Base-by-base conservation (phyloP, 352 stramenopile genomes). In the Stramenopiles sp. region DNA sequence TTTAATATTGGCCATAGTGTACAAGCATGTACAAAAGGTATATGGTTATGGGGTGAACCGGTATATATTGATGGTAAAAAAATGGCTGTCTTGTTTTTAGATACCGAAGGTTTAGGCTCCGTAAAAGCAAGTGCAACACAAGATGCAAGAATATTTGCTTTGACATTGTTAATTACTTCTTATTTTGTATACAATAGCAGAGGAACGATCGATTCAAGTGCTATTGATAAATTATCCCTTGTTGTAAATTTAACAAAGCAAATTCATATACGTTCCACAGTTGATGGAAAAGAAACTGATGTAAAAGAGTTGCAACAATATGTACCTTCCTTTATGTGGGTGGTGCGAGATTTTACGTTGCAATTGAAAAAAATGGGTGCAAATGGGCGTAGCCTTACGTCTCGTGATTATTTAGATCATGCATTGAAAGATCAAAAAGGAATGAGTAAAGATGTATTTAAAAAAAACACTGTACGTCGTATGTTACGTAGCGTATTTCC, bases 101-200 rank as follows among this genome's bases (percentile, higher is more conserved):
- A 94, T 81, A 93, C 88, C 27, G 90, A 94, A 79, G 90, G 90
- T 6, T 88, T 94, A 80, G 90, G 90, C 78, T 87, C 87, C 0
- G 87, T 86, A 0, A 91, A 86, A 78, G 87, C 91, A 83, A 86
- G 92, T 80, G 87, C 95, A 83, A 94, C 88, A 20, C 92, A 94
- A 81, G 90, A 94, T 79, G 86, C 88, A 65, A 87, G 88, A 7
- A 93, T 94, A 81, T 94, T 94, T 81, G 90, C 88, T 74, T 82
- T 94, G 74, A 87, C 89, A 32, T 90, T 87, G 78, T 82, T 94
- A 69, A 85, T 94, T 29, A 92, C 87, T 82, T 93, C 87, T 69
- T 91, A 90, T 78, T 84, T 94, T 63, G 89, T 94, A 78, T 94
- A 93, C 84, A 94, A 94, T 81, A 93, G 32, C 88, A 88, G 88